These are phyloP conservation scores for Entomortierella chlamydospora DNA, from an alignment of 192 early-diverging fungal species.

Conservation along the genomic window DNA sequence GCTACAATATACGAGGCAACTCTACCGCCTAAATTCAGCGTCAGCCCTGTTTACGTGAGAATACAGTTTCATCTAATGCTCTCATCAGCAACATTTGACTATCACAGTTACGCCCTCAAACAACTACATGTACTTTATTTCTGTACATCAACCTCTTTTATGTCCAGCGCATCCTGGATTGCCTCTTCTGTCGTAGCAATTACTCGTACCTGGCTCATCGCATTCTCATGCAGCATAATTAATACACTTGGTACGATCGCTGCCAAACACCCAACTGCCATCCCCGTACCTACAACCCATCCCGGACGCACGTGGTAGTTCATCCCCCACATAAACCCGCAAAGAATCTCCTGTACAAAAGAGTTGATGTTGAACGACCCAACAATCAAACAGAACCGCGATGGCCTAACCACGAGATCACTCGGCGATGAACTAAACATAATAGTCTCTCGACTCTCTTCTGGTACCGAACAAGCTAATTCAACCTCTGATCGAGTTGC, in stretches of 20 bases:
- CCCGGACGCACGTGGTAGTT: constrained; percentile 48
- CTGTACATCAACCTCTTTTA: neutral
- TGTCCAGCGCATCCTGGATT: constrained; percentile 38
- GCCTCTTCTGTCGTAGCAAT: constrained; percentile 35
- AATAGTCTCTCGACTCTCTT: neutral
- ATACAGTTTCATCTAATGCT: too few relatives aligned
- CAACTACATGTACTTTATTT: neutral
- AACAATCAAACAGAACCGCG: constrained; percentile 34
- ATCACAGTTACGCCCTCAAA: too few relatives aligned
- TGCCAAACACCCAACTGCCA: constrained; percentile 50
- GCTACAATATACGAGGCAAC: too few relatives aligned
- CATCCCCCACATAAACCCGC: constrained; percentile 55
- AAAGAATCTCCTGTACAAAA: constrained; percentile 42
- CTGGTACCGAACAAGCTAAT: too few relatives aligned
- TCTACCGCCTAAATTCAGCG: too few relatives aligned
- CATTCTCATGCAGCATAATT: constrained; percentile 45
- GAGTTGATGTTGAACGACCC: constrained; percentile 51
- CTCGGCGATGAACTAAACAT: constrained; percentile 10
- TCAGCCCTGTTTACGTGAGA: too few relatives aligned
- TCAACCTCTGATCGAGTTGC: neutral
- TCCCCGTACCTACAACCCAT: constrained; percentile 41
- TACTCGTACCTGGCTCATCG: constrained; percentile 23
- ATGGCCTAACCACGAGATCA: constrained; percentile 6
- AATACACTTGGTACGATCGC: constrained; percentile 46
- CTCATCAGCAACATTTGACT: too few relatives aligned